phyloP scores from a whole-genome alignment of 768 basidiomycete species.

The Ramaria rubella region DNA sequence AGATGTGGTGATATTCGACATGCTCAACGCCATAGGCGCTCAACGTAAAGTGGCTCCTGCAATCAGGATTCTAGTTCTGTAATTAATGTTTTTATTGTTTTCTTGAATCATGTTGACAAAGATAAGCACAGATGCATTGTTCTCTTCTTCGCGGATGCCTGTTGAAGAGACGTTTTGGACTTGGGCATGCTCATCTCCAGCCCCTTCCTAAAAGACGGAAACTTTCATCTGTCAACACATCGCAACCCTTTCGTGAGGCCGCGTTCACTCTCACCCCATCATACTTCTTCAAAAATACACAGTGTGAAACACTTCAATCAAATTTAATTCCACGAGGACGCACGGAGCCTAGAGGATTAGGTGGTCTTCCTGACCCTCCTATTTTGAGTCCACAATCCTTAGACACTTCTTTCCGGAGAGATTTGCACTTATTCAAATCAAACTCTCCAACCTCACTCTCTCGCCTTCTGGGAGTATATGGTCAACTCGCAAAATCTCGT shows the following conservation, averaged over 20 bases:
- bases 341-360: not conserved
- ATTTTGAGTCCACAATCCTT: not conserved
- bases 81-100: too few species aligned
- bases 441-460: constrained; percentile 29
- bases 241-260: not conserved
- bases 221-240: not conserved
- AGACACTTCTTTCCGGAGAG: not conserved
- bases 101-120: not conserved
- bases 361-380: not conserved
- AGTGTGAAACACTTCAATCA: not conserved
- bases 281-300: not conserved
- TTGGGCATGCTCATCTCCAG: not conserved
- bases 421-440: not conserved
- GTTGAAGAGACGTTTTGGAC: not conserved
- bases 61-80: too few species aligned
- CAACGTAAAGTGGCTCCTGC: too few species aligned
- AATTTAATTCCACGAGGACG: not conserved
- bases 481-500: constrained; percentile 76
- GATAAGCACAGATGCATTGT: not conserved
- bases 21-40: too few species aligned
- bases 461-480: constrained; percentile 57
- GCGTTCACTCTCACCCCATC: not conserved
- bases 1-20: not conserved
- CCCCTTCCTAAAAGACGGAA: not conserved
- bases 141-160: not conserved